Base-by-base conservation (phyloP, 148 eudicot genomes). In the Polygonum aviculare region DNA sequence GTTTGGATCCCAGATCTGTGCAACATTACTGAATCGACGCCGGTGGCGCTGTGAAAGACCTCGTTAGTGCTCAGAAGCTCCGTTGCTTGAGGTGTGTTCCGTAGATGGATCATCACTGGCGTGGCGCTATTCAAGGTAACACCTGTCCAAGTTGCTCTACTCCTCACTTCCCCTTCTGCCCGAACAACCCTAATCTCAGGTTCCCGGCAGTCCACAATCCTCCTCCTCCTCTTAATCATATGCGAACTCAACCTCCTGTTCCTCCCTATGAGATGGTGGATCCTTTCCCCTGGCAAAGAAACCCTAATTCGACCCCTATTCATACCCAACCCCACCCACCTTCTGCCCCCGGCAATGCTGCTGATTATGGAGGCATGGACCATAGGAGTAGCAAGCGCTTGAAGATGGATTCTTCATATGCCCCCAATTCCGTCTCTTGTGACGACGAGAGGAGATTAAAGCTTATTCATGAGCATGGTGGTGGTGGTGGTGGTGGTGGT, bases 161-260 rank as follows among this genome's bases (percentile, higher is more conserved):
- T 69, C 82, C 88, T 22, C 97, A 91, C 87, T 94, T 90, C 82
- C 97, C 98, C 8, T 89, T 91, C 74, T 88, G 90, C 73, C 82
- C 89, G 31, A 26, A 26, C 31, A 74, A 51, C 39, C 84, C 79
- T 22, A 85, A 84, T 84, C 82, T 88, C 79, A 78, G 80, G 50
- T 78, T 82, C 52, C 76, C 78, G n/a, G 16, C 16, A 73, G 59
- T 4, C 81, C 72, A n/a, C 63, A 74, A 74, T 51, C 78, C 75
- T 18, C 84, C 80, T 51, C 78, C 75, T 18, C 84, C 80, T 39
- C 86, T 83, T 18, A 60, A 49, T 77, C 75, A 10, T 3, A 18
- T 72, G 51, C 73, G 71, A 19, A 70, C 76, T 69, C 82, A 73
- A 19, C 85, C 75, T 67, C 81, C 85, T 40, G 69, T 62, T 52